Percentiles rank a stretch among this genome's conserved stretches.
Evolutionary conservation across 139 green algal genomes (phyloP).

Genomic region (Micractinium sp.): DNA sequence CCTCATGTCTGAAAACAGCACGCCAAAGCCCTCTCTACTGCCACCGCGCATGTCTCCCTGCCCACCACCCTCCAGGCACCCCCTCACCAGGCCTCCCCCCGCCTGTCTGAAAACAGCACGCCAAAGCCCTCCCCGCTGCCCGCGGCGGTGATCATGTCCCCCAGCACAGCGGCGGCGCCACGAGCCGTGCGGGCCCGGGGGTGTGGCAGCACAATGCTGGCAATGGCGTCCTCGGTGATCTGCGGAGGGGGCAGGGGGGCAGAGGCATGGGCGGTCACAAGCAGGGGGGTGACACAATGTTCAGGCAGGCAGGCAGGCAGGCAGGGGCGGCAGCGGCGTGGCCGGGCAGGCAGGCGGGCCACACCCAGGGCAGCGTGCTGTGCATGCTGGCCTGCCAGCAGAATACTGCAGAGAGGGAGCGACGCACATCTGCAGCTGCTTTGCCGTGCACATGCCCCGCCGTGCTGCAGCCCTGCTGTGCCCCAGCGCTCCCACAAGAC

Average conservation of each 20-base stretch:
- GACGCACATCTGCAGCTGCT: not conserved
- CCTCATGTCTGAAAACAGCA: not conserved
- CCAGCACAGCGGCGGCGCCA: not conserved
- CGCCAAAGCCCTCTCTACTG: constrained; percentile 13
- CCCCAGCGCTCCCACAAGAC: no score
- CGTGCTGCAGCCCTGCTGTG: not conserved
- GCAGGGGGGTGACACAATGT: not conserved
- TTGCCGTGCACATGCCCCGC: not conserved
- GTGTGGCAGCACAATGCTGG: constrained; percentile 9
- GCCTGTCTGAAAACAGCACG: not conserved
- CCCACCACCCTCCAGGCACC: no score
- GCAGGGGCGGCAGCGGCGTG: no score
- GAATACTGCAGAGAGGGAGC: not conserved
- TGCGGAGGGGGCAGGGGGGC: not conserved
- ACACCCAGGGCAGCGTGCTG: not conserved
- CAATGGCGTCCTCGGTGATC: constrained; percentile 6
- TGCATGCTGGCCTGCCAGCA: not conserved
- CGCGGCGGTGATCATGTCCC: not conserved
- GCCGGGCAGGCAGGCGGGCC: not conserved
- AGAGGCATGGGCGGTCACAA: not conserved
- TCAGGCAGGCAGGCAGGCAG: not conserved
- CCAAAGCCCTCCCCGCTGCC: constrained; percentile 19
- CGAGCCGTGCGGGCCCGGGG: not conserved
- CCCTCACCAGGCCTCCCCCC: not conserved
- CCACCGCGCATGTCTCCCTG: no score